These are phyloP conservation scores for Sequoia sempervirens DNA, from an alignment of 75 land plant genomes.

Conservation along the genomic window DNA sequence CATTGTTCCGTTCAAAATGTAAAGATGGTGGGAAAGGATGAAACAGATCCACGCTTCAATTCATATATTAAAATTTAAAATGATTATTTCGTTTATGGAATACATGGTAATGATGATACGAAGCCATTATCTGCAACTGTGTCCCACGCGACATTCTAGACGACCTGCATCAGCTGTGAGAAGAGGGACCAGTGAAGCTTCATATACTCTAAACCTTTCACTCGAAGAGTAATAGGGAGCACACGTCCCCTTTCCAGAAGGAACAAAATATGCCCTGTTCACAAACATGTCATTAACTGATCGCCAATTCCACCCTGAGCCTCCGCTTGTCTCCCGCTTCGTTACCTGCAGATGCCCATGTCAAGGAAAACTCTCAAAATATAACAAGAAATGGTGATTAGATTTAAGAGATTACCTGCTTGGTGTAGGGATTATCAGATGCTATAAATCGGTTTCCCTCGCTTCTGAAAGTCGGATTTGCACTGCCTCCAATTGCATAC, in stretches of 20 bases:
- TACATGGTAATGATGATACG: neutral
- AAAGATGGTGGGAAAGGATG: too few relatives aligned
- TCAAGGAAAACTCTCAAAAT: neutral
- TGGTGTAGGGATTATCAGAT: constrained; percentile 15
- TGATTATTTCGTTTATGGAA: neutral
- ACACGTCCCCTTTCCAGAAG: constrained; percentile 39
- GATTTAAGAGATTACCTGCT: constrained; percentile 16
- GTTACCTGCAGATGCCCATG: constrained; percentile 30
- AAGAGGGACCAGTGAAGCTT: constrained; percentile 35
- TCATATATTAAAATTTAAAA: too few relatives aligned
- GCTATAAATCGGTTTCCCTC: constrained; percentile 64
- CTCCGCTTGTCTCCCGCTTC: constrained; percentile 31
- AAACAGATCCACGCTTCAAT: too few relatives aligned
- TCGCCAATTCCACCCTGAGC: constrained; percentile 65
- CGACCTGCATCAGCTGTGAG: constrained; percentile 57
- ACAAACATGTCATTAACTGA: constrained; percentile 42
- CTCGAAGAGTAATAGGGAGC: constrained; percentile 22
- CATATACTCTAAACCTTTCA: constrained; percentile 26
- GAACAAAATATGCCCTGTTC: constrained; percentile 67
- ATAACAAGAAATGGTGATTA: neutral
- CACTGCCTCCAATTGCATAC: constrained; percentile 75
- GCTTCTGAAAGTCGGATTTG: constrained; percentile 58
- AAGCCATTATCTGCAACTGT: constrained; percentile 15
- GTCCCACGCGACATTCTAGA: constrained; percentile 28
- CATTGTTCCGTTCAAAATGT: too few relatives aligned